These are phyloP conservation scores for Byssoonygena ceratinophila DNA, from an alignment of 2,329 filamentous ascomycete genomes.

Conservation along the genomic window DNA sequence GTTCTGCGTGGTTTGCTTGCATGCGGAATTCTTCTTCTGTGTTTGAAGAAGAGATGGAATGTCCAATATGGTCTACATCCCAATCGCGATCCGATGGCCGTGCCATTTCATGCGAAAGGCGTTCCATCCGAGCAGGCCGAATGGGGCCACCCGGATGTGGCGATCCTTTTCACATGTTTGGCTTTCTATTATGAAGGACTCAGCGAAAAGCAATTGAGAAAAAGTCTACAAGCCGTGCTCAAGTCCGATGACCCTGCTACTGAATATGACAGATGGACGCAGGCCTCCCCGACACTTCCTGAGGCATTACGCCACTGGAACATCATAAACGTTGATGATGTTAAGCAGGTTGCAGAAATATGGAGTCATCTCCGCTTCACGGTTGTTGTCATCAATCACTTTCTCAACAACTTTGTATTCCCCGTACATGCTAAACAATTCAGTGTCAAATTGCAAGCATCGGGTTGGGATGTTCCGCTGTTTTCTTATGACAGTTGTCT, in stretches of 20 bases:
- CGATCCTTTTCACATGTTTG: conserved; percentile 54
- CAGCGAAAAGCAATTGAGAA: conserved; percentile 38
- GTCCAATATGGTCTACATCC: conserved; percentile 55
- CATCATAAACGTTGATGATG: conserved; percentile 50
- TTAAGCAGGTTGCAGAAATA: conserved; percentile 40
- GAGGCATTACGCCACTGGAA: conserved; percentile 44
- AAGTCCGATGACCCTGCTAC: conserved; percentile 47
- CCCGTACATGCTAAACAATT: conserved; percentile 56
- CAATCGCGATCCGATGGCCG: conserved; percentile 41
- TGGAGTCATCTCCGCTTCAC: conserved; percentile 43
- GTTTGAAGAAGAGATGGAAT: conserved; percentile 54
- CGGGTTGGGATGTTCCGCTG: conserved; percentile 57
- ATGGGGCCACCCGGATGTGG: conserved; percentile 58
- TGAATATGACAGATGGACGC: conserved; percentile 46
- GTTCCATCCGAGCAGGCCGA: conserved; percentile 52
- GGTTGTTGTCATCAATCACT: conserved; percentile 48
- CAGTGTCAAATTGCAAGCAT: conserved; percentile 51
- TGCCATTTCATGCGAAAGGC: conserved; percentile 58
- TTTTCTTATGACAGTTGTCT: conserved; percentile 21
- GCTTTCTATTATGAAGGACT: conserved; percentile 57
- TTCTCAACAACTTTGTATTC: conserved; percentile 54
- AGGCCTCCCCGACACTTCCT: conserved; percentile 35
- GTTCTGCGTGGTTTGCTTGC: conserved; percentile 55
- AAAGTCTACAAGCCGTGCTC: conserved; percentile 42
- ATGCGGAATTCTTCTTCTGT: conserved; percentile 49